Evolutionary conservation across 352 stramenopile genomes (phyloP).

Genomic region (Globisporangium ultimum): DNA sequence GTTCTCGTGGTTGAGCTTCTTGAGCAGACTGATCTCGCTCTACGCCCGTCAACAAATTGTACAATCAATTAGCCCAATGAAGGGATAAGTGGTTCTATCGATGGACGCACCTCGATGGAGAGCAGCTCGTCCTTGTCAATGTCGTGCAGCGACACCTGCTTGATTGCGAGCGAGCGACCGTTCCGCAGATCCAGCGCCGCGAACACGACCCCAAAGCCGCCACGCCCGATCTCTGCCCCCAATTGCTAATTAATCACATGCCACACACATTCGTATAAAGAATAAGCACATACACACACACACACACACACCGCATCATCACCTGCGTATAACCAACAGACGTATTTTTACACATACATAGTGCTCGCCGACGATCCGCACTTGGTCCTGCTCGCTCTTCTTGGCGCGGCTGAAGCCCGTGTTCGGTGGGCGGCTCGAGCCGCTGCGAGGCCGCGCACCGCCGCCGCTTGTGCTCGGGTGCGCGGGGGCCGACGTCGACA

Average conservation of each 20-base stretch:
- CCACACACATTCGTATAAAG: background rate
- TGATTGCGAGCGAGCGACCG: conserved; percentile 82
- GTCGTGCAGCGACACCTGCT: conserved; percentile 80
- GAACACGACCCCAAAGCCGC: conserved; percentile 90
- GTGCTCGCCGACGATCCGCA: conserved; percentile 69
- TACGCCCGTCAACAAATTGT: conserved; percentile 9
- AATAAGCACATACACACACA: background rate
- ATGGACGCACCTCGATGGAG: conserved; percentile 59
- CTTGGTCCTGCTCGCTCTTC: conserved; percentile 43
- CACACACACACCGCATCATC: background rate
- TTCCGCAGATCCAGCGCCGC: conserved; percentile 83
- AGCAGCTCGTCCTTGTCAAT: conserved; percentile 83
- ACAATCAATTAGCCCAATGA: background rate
- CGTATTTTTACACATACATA: conserved; percentile 40
- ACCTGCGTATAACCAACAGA: background rate
- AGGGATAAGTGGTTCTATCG: background rate
- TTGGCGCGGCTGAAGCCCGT: conserved; percentile 4
- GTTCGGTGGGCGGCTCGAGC: conserved; percentile 7
- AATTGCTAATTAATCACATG: conserved; percentile 63
- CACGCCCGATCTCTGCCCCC: conserved; percentile 88
- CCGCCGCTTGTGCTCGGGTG: background rate
- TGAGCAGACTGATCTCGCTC: conserved; percentile 90
- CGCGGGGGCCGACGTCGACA: background rate
- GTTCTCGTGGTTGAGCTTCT: conserved; percentile 93
- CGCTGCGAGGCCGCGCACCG: conserved; percentile 9